Evolutionary conservation across 805 yeast species (phyloP).

Genomic region (Starmerella apis): DNA sequence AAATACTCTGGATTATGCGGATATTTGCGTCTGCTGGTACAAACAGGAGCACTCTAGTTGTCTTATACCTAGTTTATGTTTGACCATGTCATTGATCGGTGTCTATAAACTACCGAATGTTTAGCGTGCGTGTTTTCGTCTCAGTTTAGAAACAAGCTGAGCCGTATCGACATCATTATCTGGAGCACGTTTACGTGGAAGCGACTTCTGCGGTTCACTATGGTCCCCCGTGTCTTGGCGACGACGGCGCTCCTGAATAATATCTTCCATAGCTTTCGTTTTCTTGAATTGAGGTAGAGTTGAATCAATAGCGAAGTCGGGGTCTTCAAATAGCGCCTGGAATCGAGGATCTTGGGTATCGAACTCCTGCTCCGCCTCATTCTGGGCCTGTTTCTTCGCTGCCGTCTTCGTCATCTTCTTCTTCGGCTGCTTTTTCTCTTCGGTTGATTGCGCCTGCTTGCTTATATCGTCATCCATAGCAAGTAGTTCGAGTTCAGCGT

Average conservation of each 20-base stretch:
- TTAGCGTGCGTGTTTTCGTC: slow-evolving; percentile 7
- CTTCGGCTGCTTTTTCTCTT: slow-evolving; percentile 35
- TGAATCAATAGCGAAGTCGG: slow-evolving; percentile 90
- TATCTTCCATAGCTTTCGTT: slow-evolving; percentile 75
- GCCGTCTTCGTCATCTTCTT: slow-evolving; percentile 37
- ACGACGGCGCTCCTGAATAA: slow-evolving; percentile 56
- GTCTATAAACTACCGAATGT: no score
- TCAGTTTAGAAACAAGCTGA: slow-evolving; percentile 10
- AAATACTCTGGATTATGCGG: no score
- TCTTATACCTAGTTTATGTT: no score
- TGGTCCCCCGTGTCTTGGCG: slow-evolving; percentile 20
- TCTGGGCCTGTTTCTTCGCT: slow-evolving; percentile 34
- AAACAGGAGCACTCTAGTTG: no score
- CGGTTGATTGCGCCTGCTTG: background rate
- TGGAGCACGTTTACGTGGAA: background rate
- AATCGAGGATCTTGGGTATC: slow-evolving; percentile 80
- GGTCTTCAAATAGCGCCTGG: slow-evolving; percentile 69
- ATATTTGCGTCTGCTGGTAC: no score
- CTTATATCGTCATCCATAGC: slow-evolving; percentile 59
- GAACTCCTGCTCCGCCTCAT: slow-evolving; percentile 44
- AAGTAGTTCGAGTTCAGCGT: slow-evolving; percentile 63
- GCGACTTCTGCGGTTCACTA: background rate
- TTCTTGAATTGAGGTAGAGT: slow-evolving; percentile 80
- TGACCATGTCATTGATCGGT: no score
- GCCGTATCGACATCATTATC: background rate